Evolutionary conservation across 257 asterid genomes (phyloP).

Genomic region (Anisodus tanguticus): DNA sequence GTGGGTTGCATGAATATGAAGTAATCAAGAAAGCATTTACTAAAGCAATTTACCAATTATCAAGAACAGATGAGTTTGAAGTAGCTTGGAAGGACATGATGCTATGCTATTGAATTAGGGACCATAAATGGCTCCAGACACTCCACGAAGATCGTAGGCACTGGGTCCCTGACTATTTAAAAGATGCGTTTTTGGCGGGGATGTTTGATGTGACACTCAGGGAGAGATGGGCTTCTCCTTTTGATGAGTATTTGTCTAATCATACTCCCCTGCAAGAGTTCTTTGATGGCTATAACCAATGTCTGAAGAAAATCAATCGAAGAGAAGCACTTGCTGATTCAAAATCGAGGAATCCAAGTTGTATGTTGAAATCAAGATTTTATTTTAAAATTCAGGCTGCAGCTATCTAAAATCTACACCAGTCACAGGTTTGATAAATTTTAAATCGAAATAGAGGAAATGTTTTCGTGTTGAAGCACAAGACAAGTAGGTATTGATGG

Average conservation of each 20-base stretch:
- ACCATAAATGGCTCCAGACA: conserved; percentile 48
- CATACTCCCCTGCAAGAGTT: conserved; percentile 54
- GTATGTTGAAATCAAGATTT: conserved; percentile 49
- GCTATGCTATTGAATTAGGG: conserved; percentile 39
- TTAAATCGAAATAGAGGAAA: conserved; percentile 60
- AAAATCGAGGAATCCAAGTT: conserved; percentile 48
- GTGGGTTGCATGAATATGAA: conserved; percentile 41
- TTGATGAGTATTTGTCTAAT: conserved; percentile 47
- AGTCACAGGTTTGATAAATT: conserved; percentile 43
- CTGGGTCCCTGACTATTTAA: conserved; percentile 64
- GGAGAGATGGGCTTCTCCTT: conserved; percentile 45
- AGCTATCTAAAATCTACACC: conserved; percentile 58
- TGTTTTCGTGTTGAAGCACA: conserved; percentile 46
- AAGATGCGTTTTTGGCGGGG: conserved; percentile 54
- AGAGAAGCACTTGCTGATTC: conserved; percentile 50
- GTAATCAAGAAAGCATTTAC: conserved; percentile 37
- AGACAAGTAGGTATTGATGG: conserved; percentile 48
- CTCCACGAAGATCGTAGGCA: conserved; percentile 56
- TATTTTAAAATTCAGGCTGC: conserved; percentile 44
- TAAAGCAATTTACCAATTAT: conserved; percentile 45
- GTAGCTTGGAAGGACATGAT: conserved; percentile 58
- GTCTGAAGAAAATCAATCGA: conserved; percentile 45
- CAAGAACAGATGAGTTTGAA: conserved; percentile 52
- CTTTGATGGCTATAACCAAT: conserved; percentile 44
- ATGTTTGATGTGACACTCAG: conserved; percentile 40